phyloP scores from a whole-genome alignment of 768 basidiomycete species.

The Lactifluus piperatus region DNA sequence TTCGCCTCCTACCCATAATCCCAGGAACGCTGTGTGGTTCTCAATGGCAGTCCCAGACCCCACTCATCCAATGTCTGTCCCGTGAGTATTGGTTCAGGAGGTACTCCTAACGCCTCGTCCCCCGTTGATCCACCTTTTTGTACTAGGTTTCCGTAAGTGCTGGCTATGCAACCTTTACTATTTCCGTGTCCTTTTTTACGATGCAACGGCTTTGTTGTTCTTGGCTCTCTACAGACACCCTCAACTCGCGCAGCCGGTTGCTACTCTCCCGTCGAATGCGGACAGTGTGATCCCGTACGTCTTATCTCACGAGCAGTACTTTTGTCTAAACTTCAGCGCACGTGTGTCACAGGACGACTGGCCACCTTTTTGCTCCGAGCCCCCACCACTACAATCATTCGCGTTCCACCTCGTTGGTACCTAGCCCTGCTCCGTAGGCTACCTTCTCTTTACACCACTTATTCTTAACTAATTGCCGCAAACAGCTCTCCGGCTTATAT shows the following conservation, averaged over 20 bases:
- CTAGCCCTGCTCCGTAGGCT: slow-evolving; percentile 6
- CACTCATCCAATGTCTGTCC: neutral
- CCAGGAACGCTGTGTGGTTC: neutral
- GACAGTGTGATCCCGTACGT: neutral
- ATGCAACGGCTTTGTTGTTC: neutral
- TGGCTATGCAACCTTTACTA: neutral
- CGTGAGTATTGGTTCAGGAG: neutral
- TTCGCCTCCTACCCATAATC: neutral
- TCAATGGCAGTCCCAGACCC: neutral
- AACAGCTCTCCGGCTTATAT: neutral
- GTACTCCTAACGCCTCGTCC: neutral
- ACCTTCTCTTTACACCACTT: neutral
- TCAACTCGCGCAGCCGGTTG: neutral
- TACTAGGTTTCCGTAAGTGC: slow-evolving; percentile 10
- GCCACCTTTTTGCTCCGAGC: slow-evolving; percentile 1
- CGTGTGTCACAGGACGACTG: neutral
- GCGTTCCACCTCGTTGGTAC: neutral
- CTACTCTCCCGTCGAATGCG: neutral
- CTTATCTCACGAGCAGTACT: neutral
- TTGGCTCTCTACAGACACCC: neutral
- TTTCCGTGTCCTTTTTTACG: neutral
- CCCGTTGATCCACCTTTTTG: neutral
- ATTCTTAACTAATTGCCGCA: neutral
- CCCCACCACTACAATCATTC: neutral
- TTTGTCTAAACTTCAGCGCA: neutral